phyloP scores from a whole-genome alignment of 345 rosid species.

The Eucalyptus victrix region DNA sequence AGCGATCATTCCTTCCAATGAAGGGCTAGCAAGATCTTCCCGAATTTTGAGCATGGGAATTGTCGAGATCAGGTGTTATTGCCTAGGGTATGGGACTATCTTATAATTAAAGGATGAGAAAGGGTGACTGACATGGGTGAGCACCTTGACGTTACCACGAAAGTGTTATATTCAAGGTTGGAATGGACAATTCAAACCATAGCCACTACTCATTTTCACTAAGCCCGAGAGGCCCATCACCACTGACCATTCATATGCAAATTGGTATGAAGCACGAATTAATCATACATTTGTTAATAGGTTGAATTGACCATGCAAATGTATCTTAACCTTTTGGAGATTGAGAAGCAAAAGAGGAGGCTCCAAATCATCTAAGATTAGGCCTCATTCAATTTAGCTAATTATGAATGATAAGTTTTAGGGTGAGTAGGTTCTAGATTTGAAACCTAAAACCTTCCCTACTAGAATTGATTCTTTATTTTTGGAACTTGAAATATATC shows the following conservation, averaged over 20 bases:
- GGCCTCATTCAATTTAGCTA: neutral
- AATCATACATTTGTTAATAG: neutral
- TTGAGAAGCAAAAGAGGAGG: neutral
- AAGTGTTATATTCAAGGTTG: neutral
- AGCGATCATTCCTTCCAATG: neutral
- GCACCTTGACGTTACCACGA: neutral
- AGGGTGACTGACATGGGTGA: neutral
- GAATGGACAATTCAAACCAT: neutral
- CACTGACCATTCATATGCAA: neutral
- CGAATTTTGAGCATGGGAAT: neutral
- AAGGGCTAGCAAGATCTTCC: neutral
- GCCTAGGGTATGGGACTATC: neutral
- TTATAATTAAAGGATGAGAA: neutral
- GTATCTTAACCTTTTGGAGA: rapidly evolving
- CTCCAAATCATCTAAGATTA: neutral
- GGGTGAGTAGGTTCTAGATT: neutral
- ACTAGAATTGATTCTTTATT: too few species aligned
- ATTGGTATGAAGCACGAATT: neutral
- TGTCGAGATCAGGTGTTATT: neutral
- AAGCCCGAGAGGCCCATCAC: neutral
- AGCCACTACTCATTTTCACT: neutral
- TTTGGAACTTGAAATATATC: too few species aligned
- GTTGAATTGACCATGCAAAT: neutral
- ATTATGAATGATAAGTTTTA: neutral
- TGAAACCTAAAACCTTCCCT: neutral